Evolutionary conservation across 345 rosid species (phyloP).

Genomic region (Zanthoxylum bungeanum): DNA sequence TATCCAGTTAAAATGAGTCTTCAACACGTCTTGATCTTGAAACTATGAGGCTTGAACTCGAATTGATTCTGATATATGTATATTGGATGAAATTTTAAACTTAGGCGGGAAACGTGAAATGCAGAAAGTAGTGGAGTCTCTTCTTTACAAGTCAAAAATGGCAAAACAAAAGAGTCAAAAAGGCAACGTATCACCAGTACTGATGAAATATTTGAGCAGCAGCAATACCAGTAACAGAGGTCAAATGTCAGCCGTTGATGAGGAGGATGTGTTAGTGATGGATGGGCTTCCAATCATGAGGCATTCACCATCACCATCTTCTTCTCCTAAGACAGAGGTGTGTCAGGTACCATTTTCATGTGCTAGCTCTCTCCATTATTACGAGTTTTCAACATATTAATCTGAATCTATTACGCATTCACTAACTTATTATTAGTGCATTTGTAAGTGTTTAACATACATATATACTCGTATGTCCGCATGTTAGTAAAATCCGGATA

Average conservation of each 20-base stretch:
- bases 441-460: neutral
- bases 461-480: no score
- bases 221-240: neutral
- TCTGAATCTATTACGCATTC: no score
- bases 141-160: constrained; percentile 14
- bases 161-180: constrained; percentile 6
- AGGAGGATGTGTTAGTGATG: constrained; percentile 60
- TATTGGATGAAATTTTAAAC: neutral
- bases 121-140: constrained; percentile 18
- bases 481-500: no score
- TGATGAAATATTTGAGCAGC: constrained; percentile 22
- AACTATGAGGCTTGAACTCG: neutral
- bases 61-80: no score
- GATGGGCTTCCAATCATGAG: constrained; percentile 51
- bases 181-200: constrained; percentile 12
- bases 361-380: neutral
- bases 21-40: no score
- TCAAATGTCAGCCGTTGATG: constrained; percentile 34
- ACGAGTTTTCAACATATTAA: no score
- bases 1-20: neutral
- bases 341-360: constrained; percentile 35
- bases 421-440: neutral
- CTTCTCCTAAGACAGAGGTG: constrained; percentile 25
- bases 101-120: constrained; percentile 5
- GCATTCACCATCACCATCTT: constrained; percentile 6